Base-by-base conservation (phyloP, 768 basidiomycete species). In the Fomitopsis serialis region DNA sequence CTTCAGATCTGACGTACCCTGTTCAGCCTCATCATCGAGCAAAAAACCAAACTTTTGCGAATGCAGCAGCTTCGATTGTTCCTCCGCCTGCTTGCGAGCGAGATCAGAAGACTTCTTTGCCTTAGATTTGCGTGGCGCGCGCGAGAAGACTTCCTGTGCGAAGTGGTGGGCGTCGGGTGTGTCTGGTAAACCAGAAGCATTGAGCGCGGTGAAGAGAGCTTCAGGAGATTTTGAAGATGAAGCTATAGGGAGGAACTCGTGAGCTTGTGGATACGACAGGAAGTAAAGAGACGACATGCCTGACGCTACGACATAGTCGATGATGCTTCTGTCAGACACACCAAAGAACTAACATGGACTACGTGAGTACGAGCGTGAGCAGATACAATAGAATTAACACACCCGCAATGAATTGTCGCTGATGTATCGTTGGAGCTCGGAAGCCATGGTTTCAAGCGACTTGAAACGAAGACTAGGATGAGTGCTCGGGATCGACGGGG, bases 271-370 rank as follows among this genome's bases (percentile, higher is more conserved):
- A 51, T 55, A 25, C 42, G 36, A 53, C 36, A 23, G 45, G 40
- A 42, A 23, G 42, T 8, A 24, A 50, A 45, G 40, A 42, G 24
- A 44, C 7, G 25, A 51, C 58, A 66, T 58, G 87, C 91, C 92
- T 69, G 89, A 85, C 46, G 91, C 91, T 67, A 91, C 75, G 34
- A 97, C 86, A 68, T 85, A 97, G 73, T 92, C 87, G 60, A 92
- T 81, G 55, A 88, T 90, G 58, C 81, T 91, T 58, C 78, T 77
- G 70, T 96, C 89, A 21, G 93, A 84, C 44, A 91, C 78, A 52
- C 89, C 89, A 61, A 95, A 87, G 60, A 93, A 79, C 89, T 92
- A 60, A 13, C 55, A 25, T 13, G 34, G 12, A n/a, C 50, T 1
- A n/a, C 24, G 45, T 19, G 35, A 42, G 48, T 42, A 10, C n/a